These are phyloP conservation scores for Silene noctiflora DNA, from an alignment of 179 eudicot genomes.

Conservation along the genomic window DNA sequence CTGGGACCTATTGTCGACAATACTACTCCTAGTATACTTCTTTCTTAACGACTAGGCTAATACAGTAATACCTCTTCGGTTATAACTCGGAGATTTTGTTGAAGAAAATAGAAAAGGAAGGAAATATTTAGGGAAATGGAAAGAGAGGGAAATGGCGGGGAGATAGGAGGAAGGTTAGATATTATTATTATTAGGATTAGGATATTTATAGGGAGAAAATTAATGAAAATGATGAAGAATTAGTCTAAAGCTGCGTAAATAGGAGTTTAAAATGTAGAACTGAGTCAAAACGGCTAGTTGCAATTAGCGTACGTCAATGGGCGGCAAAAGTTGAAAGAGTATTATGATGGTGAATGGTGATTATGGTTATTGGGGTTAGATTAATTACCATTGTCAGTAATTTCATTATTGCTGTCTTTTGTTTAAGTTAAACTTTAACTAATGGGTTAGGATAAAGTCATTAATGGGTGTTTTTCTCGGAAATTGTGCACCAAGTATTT, in stretches of 20 bases:
- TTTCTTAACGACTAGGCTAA: no score
- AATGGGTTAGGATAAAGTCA: neutral
- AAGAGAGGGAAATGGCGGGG: conserved; percentile 24
- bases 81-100: neutral
- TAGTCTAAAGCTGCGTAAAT: neutral
- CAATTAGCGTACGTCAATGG: conserved; percentile 24
- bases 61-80: no score
- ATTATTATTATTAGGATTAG: neutral
- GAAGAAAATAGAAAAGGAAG: conserved; percentile 10
- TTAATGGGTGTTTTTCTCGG: neutral
- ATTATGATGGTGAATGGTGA: neutral
- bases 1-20: no score
- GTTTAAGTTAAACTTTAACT: neutral
- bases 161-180: conserved; percentile 23
- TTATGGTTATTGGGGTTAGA: neutral
- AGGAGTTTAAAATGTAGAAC: neutral
- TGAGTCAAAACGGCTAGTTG: conserved; percentile 14
- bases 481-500: no score
- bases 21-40: no score
- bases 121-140: neutral
- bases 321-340: conserved; percentile 12
- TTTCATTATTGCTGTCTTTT: neutral
- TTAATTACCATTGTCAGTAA: neutral
- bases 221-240: neutral
- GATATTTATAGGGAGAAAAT: conserved; percentile 5